These are phyloP conservation scores for Aspergillus clavatus DNA, from an alignment of 2,329 filamentous ascomycete genomes.

Conservation along the genomic window DNA sequence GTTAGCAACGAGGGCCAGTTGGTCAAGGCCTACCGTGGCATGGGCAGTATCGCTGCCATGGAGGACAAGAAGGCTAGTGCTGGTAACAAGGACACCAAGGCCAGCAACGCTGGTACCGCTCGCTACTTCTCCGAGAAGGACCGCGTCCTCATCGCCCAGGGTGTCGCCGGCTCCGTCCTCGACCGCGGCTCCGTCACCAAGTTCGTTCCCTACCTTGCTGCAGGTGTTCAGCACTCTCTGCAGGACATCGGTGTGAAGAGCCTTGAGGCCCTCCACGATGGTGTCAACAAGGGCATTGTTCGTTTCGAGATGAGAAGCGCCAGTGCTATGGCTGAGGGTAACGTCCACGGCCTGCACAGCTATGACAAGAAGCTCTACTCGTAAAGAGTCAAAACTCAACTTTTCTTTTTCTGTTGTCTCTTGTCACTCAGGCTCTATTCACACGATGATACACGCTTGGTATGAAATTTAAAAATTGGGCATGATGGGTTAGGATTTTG, in stretches of 20 bases:
- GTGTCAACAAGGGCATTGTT: slow-evolving; percentile 68
- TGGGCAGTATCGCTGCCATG: slow-evolving; percentile 99
- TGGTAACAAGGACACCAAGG: slow-evolving; percentile 63
- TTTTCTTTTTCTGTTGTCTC: slow-evolving; percentile 17
- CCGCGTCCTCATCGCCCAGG: slow-evolving; percentile 89
- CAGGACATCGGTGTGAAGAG: slow-evolving; percentile 90
- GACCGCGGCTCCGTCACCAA: slow-evolving; percentile 73
- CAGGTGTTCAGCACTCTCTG: slow-evolving; percentile 93
- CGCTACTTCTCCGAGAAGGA: slow-evolving; percentile 98
- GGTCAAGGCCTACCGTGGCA: slow-evolving; percentile 97
- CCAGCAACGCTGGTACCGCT: slow-evolving; percentile 85
- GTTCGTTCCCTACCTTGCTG: slow-evolving; percentile 92
- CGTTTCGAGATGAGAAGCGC: slow-evolving; percentile 93
- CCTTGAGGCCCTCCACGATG: slow-evolving; percentile 68
- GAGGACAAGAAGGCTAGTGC: slow-evolving; percentile 93
- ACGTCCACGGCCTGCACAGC: slow-evolving; percentile 92
- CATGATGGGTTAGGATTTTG: slow-evolving; percentile 30
- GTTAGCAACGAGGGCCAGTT: slow-evolving; percentile 95
- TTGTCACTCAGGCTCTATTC: slow-evolving; percentile 22
- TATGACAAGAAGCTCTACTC: slow-evolving; percentile 99
- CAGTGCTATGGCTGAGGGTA: slow-evolving; percentile 92
- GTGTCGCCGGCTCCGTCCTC: slow-evolving; percentile 70
- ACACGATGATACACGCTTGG: slow-evolving; percentile 25
- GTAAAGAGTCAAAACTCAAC: slow-evolving; percentile 42
- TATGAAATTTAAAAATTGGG: slow-evolving; percentile 30